phyloP scores from a whole-genome alignment of 257 asterid species.

The Scutellaria galericulata region DNA sequence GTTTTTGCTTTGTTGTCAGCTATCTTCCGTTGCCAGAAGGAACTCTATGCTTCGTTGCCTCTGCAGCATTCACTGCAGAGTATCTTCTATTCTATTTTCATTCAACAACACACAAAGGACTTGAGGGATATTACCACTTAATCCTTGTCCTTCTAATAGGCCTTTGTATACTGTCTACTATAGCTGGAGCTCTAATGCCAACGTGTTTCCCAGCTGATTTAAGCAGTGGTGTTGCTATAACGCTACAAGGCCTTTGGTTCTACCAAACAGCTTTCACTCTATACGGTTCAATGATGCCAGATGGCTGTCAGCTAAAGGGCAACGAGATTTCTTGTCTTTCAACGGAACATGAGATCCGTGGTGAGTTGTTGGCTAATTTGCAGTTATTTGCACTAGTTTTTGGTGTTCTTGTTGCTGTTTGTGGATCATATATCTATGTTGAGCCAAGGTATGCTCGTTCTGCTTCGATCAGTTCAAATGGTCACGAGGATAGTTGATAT shows the following conservation, averaged over 20 bases:
- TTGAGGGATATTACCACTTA: conserved; percentile 90
- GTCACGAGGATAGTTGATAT: conserved; percentile 44
- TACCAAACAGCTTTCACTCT: conserved; percentile 96
- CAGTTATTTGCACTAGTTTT: conserved; percentile 69
- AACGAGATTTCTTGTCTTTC: conserved; percentile 61
- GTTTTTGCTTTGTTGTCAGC: conserved; percentile 48
- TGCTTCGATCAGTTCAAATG: conserved; percentile 25
- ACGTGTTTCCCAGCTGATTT: conserved; percentile 79
- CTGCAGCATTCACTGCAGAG: conserved; percentile 91
- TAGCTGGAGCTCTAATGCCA: conserved; percentile 83
- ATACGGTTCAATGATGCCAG: conserved; percentile 95
- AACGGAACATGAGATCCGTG: conserved; percentile 58
- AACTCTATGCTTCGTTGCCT: conserved; percentile 66
- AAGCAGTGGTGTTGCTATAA: conserved; percentile 67
- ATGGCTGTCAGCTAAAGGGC: conserved; percentile 66
- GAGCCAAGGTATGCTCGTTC: conserved; percentile 47
- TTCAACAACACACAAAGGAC: conserved; percentile 94
- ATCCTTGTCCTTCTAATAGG: conserved; percentile 87
- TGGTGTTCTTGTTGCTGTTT: conserved; percentile 57
- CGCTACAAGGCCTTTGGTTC: conserved; percentile 99
- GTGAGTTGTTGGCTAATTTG: conserved; percentile 76
- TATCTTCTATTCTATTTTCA: conserved; percentile 86
- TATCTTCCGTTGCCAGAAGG: conserved; percentile 80
- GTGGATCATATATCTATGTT: conserved; percentile 59
- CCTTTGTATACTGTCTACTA: conserved; percentile 70